Evolutionary conservation across 2,329 filamentous ascomycete genomes (phyloP), one percentile per base, ranked within the genome.

Genomic region (Aspergillus caelatus): DNA sequence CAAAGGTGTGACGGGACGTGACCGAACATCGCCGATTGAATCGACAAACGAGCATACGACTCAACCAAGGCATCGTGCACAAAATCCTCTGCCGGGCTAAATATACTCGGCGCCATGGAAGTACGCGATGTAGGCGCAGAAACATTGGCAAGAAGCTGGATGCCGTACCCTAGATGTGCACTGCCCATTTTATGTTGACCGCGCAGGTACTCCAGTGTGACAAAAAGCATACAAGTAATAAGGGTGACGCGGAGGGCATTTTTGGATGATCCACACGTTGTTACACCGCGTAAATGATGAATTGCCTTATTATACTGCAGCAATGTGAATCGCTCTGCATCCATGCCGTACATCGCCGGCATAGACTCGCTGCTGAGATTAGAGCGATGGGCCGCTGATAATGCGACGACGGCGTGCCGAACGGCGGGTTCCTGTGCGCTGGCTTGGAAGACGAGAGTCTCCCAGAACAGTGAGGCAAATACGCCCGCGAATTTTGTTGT

Each of bases 401-500:
- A 21, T 3, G n/a, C n/a, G n/a, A 57, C 65, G 12, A 79, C 67
- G 3, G 81, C 80, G 69, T 82, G 80, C n/a, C 78, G 66, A 3
- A 82, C 72, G 5, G 80, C 78, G 0, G 79, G 77, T 57, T 81
- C 80, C 11, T 70, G 69, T 3, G 65, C 62, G 56, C 76, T 76
- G 4, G 78, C 78, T 58, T 81, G 79, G 7, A 81, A 64, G 6
- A 83, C 70, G 10, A 80, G 64, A 4, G 62, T 72, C 14, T 75
- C 71, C 80, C 80, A 82, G 62, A 81, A 80, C 1, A 68, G 72
- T 1, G 74, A 76, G 10, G 61, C 36, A 61, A 78, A 79, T 1
- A 73, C 57, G 3, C 78, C 78, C 0, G 79, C 72, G 4, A 83
- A 70, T 55, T 79, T 75, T 67, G 28, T 12, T 26, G 21, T 21